Conservation (phyloP, 352 stramenopile genomes). For the Phytophthora sojae region DNA sequence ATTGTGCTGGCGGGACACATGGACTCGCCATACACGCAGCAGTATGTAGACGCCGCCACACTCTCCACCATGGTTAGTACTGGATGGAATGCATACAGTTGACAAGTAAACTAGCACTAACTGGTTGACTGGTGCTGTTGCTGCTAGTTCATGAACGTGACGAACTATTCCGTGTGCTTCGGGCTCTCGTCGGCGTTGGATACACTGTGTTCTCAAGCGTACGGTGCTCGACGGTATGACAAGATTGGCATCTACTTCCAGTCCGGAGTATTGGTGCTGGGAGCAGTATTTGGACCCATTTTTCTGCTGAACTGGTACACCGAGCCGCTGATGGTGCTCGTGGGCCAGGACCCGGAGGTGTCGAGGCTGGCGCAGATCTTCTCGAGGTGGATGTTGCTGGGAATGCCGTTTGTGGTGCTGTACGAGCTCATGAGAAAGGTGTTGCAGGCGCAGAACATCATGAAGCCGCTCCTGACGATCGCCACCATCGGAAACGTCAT, state of each 20-base stretch:
- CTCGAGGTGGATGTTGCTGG: constrained; percentile 60
- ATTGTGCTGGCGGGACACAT: constrained; percentile 75
- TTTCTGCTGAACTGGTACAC: constrained; percentile 72
- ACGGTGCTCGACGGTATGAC: constrained; percentile 58
- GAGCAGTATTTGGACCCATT: constrained; percentile 56
- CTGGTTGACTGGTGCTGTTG: not conserved
- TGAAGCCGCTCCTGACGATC: constrained; percentile 77
- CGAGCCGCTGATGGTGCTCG: constrained; percentile 47
- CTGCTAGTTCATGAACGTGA: constrained; percentile 73
- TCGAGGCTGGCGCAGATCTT: constrained; percentile 65
- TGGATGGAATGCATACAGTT: too few species aligned
- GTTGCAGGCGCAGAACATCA: constrained; percentile 81
- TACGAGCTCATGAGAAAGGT: constrained; percentile 88
- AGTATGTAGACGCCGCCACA: constrained; percentile 64
- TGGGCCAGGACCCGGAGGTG: constrained; percentile 62
- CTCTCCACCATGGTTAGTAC: constrained; percentile 55
- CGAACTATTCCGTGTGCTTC: constrained; percentile 65
- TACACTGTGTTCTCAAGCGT: constrained; percentile 78
- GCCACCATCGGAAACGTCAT: constrained; percentile 68
- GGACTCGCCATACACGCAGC: constrained; percentile 57
- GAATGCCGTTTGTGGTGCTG: constrained; percentile 74
- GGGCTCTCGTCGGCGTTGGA: constrained; percentile 77
- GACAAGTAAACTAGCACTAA: too few species aligned
- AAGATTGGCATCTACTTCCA: constrained; percentile 88
- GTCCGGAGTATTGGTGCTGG: constrained; percentile 38